Conservation (phyloP, 352 stramenopile genomes). For the Phytophthora agathidicida region DNA sequence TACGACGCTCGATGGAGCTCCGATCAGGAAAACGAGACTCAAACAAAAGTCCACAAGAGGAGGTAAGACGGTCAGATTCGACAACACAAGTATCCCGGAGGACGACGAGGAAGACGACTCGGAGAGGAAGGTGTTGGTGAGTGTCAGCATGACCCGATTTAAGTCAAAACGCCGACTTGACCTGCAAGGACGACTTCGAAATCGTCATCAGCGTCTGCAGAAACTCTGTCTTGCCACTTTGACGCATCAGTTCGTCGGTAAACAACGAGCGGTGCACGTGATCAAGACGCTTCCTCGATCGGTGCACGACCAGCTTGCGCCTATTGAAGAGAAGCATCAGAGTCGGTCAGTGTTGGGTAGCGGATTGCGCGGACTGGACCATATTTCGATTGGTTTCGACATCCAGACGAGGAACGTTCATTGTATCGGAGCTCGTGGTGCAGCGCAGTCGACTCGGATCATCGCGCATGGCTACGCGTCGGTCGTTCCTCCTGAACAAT, state of each 20-base stretch:
- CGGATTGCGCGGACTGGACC: slow-evolving; percentile 41
- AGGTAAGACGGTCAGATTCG: slow-evolving; percentile 21
- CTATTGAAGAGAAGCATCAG: slow-evolving; percentile 44
- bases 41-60: slow-evolving; percentile 16
- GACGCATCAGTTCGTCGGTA: slow-evolving; percentile 48
- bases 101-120: slow-evolving; percentile 13
- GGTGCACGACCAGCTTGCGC: slow-evolving; percentile 62
- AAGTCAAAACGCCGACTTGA: slow-evolving; percentile 39
- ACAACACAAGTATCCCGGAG: slow-evolving; percentile 24
- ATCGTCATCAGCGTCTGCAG: slow-evolving; percentile 51
- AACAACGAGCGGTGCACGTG: slow-evolving; percentile 55
- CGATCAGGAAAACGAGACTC: slow-evolving; percentile 12
- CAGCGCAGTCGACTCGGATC: slow-evolving; percentile 45
- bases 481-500: slow-evolving; percentile 38
- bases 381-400: slow-evolving; percentile 65
- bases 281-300: slow-evolving; percentile 66
- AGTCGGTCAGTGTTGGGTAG: slow-evolving; percentile 51
- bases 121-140: slow-evolving; percentile 42
- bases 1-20: slow-evolving; percentile 29
- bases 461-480: slow-evolving; percentile 71
- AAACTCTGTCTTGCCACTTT: slow-evolving; percentile 61
- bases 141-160: slow-evolving; percentile 48
- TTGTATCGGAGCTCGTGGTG: slow-evolving; percentile 28
- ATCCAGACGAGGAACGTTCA: slow-evolving; percentile 48
- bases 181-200: slow-evolving; percentile 37